Base-by-base conservation (phyloP, 345 rosid genomes). In the Pelargonium nanum region DNA sequence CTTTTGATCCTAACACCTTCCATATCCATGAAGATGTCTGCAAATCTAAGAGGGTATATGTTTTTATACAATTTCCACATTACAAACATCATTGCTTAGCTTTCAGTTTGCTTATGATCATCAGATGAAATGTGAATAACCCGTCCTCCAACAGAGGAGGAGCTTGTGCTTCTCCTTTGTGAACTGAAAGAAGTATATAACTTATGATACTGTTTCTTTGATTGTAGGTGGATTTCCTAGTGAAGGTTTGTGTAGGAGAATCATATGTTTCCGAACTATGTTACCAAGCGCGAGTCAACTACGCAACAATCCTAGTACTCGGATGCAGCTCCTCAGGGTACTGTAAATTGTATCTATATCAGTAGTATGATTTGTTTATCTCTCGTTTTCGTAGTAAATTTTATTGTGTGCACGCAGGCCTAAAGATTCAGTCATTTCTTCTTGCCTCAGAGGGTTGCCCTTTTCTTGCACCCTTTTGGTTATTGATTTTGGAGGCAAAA, bases 11-110 rank as follows among this genome's bases (percentile, higher is more conserved):
- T 9, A 75, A 75, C 56, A 69, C 70, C 50, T 78, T 75, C 50
- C 71, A 72, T 56, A 68, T 65, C 52, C 81, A 66, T 58, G 81
- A 72, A 68, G 81, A 80, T 69, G 61, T 70, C 40, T 70, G 77
- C 69, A 61, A 62, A 65, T 58, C 68, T 60, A 68, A 63, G 65
- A 66, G 65, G 72, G 76, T 72, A 61, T 16, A n/a, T n/a, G n/a
- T n/a, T n/a, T n/a, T n/a, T n/a, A n/a, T n/a, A n/a, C n/a, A n/a
- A n/a, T n/a, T n/a, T n/a, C n/a, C n/a, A n/a, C n/a, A n/a, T n/a
- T n/a, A n/a, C n/a, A n/a, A n/a, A n/a, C n/a, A n/a, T n/a, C n/a
- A n/a, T n/a, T n/a, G n/a, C n/a, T n/a, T n/a, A n/a, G n/a, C n/a
- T n/a, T n/a, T n/a, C n/a, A n/a, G n/a, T n/a, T n/a, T n/a, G n/a